Conservation (phyloP, 2,329 filamentous ascomycete species). For the Penicillium expansum region DNA sequence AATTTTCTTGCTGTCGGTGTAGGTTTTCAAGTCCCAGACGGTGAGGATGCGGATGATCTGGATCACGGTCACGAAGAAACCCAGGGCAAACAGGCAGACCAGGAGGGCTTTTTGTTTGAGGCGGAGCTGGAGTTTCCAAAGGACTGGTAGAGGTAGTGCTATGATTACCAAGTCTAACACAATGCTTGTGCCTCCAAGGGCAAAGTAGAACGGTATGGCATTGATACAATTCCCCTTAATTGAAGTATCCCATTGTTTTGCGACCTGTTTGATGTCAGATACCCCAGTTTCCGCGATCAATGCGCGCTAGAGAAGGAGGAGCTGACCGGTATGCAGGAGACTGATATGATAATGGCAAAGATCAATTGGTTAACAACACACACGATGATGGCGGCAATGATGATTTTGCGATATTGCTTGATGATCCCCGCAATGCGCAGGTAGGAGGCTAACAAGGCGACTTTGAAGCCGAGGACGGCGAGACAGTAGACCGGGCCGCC, state of each 20-base stretch:
- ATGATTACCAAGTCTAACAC: conserved; percentile 27
- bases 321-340: conserved; percentile 30
- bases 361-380: conserved; percentile 42
- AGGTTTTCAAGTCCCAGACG: conserved; percentile 46
- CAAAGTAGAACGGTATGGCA: conserved; percentile 46
- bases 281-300: neutral
- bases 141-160: conserved; percentile 25
- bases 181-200: conserved; percentile 31
- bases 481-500: conserved; percentile 30
- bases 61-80: conserved; percentile 52
- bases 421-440: conserved; percentile 46
- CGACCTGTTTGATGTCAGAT: conserved; percentile 24
- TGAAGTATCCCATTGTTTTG: conserved; percentile 45
- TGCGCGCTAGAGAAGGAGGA: neutral
- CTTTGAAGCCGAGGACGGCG: conserved; percentile 47
- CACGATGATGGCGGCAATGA: conserved; percentile 36
- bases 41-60: conserved; percentile 53
- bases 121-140: conserved; percentile 19
- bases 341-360: conserved; percentile 28
- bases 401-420: conserved; percentile 33
- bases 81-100: conserved; percentile 47
- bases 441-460: conserved; percentile 49
- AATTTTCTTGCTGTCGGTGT: conserved; percentile 45
- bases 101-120: conserved; percentile 35
- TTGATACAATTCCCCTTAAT: conserved; percentile 43